Conservation (phyloP, 2,329 filamentous ascomycete species). For the Elsinoe arachidis region DNA sequence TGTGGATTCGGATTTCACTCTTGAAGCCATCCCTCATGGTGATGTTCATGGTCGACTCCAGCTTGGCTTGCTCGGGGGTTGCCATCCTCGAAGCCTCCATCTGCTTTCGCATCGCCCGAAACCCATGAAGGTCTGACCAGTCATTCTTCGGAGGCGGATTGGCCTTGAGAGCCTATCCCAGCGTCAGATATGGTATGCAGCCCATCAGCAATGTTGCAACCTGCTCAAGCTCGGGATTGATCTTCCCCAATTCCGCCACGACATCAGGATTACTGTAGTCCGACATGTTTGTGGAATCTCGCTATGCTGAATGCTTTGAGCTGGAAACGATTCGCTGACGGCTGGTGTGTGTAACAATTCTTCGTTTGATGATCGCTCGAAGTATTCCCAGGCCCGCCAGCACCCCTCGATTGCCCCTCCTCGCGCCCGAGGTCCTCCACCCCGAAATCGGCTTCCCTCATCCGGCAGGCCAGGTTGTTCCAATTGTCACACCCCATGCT, state of each 20-base stretch:
- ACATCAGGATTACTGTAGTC: conserved; percentile 12
- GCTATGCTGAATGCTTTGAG: no score
- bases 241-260: conserved; percentile 14
- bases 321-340: no score
- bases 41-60: conserved; percentile 21
- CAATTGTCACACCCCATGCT: no score
- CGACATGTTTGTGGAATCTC: not conserved
- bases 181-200: not conserved
- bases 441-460: no score
- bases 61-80: conserved; percentile 12
- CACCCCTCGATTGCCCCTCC: no score
- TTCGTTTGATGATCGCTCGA: no score
- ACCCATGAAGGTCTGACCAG: conserved; percentile 12
- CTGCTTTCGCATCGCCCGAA: conserved; percentile 11
- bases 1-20: conserved; percentile 28
- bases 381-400: no score
- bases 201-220: not conserved
- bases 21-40: conserved; percentile 27
- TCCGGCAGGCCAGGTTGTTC: no score
- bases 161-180: conserved; percentile 4
- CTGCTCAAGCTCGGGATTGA: conserved; percentile 15
- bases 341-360: not conserved
- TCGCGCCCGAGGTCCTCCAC: no score
- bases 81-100: conserved; percentile 11
- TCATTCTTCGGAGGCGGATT: conserved; percentile 13